Evolutionary conservation across 148 eudicot genomes (phyloP).

Genomic region (Fagopyrum esculentum): DNA sequence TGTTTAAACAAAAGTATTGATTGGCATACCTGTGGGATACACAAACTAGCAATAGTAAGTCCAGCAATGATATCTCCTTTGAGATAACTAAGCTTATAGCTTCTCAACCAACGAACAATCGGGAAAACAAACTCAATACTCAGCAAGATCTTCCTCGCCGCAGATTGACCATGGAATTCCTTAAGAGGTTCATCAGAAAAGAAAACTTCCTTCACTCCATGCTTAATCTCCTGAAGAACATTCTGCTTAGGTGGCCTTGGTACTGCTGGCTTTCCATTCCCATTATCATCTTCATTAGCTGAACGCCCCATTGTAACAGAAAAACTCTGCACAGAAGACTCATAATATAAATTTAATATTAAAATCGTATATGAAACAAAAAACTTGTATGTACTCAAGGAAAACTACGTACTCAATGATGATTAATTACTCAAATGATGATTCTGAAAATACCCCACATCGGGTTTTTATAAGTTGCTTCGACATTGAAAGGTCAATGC

Average conservation of each 20-base stretch:
- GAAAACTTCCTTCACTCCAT: conserved; percentile 44
- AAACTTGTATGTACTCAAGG: background rate
- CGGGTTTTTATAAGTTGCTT: background rate
- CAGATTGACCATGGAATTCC: conserved; percentile 51
- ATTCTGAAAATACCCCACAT: background rate
- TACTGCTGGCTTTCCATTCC: conserved; percentile 32
- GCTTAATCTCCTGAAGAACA: conserved; percentile 39
- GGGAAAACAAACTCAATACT: conserved; percentile 71
- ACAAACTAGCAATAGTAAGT: conserved; percentile 71
- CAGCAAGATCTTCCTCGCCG: conserved; percentile 37
- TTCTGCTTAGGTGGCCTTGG: conserved; percentile 53
- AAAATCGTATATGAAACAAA: background rate
- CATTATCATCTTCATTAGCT: background rate
- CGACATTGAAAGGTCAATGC: conserved; percentile 7
- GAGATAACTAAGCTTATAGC: conserved; percentile 40
- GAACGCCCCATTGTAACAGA: background rate
- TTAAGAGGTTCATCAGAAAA: conserved; percentile 66
- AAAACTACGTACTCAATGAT: background rate
- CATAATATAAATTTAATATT: background rate
- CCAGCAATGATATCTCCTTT: conserved; percentile 68
- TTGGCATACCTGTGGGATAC: conserved; percentile 14
- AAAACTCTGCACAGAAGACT: background rate
- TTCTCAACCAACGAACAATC: conserved; percentile 53
- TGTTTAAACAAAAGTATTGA: no score
- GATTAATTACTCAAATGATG: background rate